These are phyloP conservation scores for Aspergillus felis DNA, from an alignment of 2,329 filamentous ascomycete species.

Conservation along the genomic window DNA sequence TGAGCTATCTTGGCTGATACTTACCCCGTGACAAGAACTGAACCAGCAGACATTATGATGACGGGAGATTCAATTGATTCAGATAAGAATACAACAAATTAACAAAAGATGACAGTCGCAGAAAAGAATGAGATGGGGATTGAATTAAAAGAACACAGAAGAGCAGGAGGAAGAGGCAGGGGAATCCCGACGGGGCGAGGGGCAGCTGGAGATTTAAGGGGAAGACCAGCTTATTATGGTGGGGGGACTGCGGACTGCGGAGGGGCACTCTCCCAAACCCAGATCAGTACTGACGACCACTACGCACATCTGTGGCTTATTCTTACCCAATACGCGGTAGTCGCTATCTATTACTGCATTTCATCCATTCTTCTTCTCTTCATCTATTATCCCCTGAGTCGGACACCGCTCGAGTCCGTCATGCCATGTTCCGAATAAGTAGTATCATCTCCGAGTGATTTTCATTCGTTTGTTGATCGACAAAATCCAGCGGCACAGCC, in stretches of 20 bases:
- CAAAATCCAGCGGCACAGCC: background rate
- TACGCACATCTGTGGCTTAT: background rate
- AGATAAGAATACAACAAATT: background rate
- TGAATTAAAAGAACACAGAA: constrained; percentile 1
- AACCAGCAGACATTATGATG: constrained; percentile 69
- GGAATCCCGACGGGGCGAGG: background rate
- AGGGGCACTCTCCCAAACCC: background rate
- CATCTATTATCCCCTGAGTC: background rate
- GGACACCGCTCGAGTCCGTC: background rate
- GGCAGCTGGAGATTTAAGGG: constrained; percentile 7
- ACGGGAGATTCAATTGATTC: background rate
- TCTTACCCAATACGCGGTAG: background rate
- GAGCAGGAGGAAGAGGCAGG: background rate
- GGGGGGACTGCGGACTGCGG: background rate
- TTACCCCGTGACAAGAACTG: constrained; percentile 90
- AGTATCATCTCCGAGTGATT: background rate
- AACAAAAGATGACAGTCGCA: background rate
- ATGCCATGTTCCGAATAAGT: background rate
- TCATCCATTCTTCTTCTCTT: background rate
- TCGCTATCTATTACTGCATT: background rate
- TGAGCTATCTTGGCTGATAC: constrained; percentile 27
- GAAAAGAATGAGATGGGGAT: background rate
- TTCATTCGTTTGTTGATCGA: background rate
- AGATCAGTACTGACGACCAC: background rate
- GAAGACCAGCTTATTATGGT: background rate